A percentile compares a stretch with the other conserved stretches of the same genome.
These are phyloP conservation scores for Ustilago curta DNA, from an alignment of 1,284 basidiomycete species.

Conservation along the genomic window DNA sequence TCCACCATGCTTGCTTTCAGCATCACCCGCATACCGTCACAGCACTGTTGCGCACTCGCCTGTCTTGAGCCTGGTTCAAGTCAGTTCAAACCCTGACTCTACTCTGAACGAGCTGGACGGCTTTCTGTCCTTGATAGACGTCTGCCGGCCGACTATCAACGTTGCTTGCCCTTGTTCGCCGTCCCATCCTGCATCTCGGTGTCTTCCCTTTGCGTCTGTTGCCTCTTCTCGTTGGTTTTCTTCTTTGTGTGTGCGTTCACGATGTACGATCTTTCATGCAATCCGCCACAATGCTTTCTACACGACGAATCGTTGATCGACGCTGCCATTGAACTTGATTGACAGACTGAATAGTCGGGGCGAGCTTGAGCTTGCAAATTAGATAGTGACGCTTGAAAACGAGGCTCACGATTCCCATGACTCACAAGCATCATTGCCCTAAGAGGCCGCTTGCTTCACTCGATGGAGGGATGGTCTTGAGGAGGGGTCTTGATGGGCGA, in stretches of 20 bases:
- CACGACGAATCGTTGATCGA: not conserved
- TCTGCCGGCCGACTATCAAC: not conserved
- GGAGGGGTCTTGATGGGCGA: slow-evolving; percentile 20
- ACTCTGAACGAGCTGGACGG: no score
- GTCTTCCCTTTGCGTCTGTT: slow-evolving; percentile 6
- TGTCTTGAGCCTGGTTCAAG: no score
- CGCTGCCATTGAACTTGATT: not conserved
- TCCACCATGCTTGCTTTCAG: not conserved
- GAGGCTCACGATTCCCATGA: no score
- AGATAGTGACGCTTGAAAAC: no score
- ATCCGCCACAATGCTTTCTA: slow-evolving; percentile 13
- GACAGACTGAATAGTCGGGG: not conserved
- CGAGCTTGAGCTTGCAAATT: no score
- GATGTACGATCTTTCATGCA: slow-evolving; percentile 46
- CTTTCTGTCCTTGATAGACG: not conserved
- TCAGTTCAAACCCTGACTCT: no score
- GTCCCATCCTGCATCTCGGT: slow-evolving; percentile 3
- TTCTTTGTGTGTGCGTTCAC: slow-evolving; percentile 22
- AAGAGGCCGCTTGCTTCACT: not conserved
- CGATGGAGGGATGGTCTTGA: slow-evolving; percentile 6
- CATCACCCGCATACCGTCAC: not conserved
- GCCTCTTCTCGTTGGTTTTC: slow-evolving; percentile 5
- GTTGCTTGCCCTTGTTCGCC: not conserved
- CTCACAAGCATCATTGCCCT: no score
- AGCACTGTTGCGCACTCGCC: not conserved